Evolutionary conservation across 2,329 filamentous ascomycete species (phyloP), one percentile per base, ranked within the genome.

Genomic region (Fusarium brevicatenulatum): DNA sequence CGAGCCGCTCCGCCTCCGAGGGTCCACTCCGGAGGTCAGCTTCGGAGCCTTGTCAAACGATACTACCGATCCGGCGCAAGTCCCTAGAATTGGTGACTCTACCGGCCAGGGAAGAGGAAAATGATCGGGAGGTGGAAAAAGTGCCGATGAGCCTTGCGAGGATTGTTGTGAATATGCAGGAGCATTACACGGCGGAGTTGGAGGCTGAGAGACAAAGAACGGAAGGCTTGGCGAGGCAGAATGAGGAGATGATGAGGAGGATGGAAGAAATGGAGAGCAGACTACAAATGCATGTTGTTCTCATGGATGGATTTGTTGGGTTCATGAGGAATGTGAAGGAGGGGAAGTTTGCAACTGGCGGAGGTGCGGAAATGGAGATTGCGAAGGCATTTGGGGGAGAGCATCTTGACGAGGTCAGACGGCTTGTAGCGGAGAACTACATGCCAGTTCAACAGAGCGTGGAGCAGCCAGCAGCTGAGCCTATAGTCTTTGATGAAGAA

Each of bases 81-180:
- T 43, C 52, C 7, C 32, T 16, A 4, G 39, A 34, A 15, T 7
- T 9, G 2, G 15, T 3, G 16, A 30, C 11, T 4, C 10, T 30
- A 7, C 15, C 1, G 0, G 6, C 12, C 0, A n/a, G 42, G 9
- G 23, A 40, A 1, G 15, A 39, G 1, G 34, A 15, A 2, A 44
- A 37, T 1, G 50, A 66, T 0, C 36, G 63, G 1, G 19, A 34
- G 15, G 52, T 63, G 2, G 50, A 72, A 5, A 46, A 62, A 12
- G 61, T 72, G 2, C 67, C 75, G 4, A 18, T 63, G 10, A 52
- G 55, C 15, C 32, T 78, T 4, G 70, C 73, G 4, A 49, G 49
- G 10, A 44, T 56, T 7, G 54, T 78, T 1, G 62, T 76, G 6
- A 76, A 75, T 5, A 74, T 78, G 66, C 74, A 76, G 11, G 67